Conservation (phyloP, 768 basidiomycete genomes). For the Pleurotus giganteus region DNA sequence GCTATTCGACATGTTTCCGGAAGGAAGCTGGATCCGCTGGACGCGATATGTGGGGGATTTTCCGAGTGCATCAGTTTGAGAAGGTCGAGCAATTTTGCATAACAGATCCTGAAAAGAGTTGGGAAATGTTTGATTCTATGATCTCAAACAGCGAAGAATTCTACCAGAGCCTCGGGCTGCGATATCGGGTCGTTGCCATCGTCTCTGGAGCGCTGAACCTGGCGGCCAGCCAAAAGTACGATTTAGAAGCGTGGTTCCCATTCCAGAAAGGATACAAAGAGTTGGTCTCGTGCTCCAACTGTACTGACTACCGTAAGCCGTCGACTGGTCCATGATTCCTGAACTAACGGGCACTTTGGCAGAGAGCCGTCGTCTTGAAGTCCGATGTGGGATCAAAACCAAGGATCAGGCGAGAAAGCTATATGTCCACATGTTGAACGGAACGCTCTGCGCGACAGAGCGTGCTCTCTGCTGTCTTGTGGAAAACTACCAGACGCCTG, state of each 20-base stretch:
- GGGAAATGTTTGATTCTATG: conserved; percentile 94
- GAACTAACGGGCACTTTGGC: conserved; percentile 1
- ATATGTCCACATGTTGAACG: conserved; percentile 99
- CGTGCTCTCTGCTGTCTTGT: conserved; percentile 95
- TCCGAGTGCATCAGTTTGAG: conserved; percentile 99
- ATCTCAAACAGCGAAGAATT: conserved; percentile 87
- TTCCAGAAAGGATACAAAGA: conserved; percentile 97
- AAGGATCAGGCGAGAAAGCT: conserved; percentile 89
- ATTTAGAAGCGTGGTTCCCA: conserved; percentile 99
- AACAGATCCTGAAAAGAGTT: conserved; percentile 92
- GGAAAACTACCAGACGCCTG: conserved; percentile 97
- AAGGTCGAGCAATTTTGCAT: conserved; percentile 98
- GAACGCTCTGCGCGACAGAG: conserved; percentile 95
- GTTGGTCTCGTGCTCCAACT: conserved; percentile 96
- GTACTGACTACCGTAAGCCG: conserved; percentile 95
- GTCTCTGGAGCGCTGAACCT: conserved; percentile 96
- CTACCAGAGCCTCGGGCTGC: conserved; percentile 91
- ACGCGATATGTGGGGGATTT: conserved; percentile 99
- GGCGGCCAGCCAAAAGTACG: conserved; percentile 96
- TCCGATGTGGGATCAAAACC: conserved; percentile 88
- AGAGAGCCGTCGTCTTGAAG: conserved; percentile 93
- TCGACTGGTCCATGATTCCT: neutral
- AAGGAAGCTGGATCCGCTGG: conserved; percentile 98
- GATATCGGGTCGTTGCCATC: conserved; percentile 92
- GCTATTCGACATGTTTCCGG: conserved; percentile 95